Evolutionary conservation across 129 eudicot species (phyloP).

Genomic region (Artemisia tridentata): DNA sequence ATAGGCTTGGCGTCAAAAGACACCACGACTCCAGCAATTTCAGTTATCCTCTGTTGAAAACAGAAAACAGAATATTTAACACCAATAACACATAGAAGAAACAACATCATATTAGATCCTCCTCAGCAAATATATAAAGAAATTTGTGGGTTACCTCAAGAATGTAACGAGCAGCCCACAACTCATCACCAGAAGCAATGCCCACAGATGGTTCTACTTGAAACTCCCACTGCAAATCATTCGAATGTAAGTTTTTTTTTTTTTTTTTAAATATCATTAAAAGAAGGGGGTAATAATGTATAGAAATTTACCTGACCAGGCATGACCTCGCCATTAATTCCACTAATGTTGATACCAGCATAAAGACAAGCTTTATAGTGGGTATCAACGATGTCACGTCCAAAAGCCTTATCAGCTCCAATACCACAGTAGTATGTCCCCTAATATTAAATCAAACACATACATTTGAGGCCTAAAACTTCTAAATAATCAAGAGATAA

Average conservation of each 20-base stretch:
- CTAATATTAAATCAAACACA: slow-evolving; percentile 33
- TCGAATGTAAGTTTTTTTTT: background rate
- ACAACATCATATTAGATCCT: background rate
- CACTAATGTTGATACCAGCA: slow-evolving; percentile 83
- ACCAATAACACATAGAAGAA: background rate
- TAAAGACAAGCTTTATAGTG: slow-evolving; percentile 89
- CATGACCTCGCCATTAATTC: slow-evolving; percentile 95
- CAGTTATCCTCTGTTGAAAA: slow-evolving; percentile 79
- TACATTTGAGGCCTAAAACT: background rate
- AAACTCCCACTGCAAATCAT: slow-evolving; percentile 75
- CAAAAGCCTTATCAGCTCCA: slow-evolving; percentile 90
- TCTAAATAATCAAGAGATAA: background rate
- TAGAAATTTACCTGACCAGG: slow-evolving; percentile 71
- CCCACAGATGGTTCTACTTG: slow-evolving; percentile 97
- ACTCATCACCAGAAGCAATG: slow-evolving; percentile 83
- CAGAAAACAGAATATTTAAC: background rate
- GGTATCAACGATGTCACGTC: slow-evolving; percentile 81
- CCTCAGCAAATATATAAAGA: background rate
- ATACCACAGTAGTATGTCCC: slow-evolving; percentile 93
- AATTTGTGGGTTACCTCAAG: slow-evolving; percentile 59
- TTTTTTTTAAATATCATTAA: background rate
- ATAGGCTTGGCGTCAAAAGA: slow-evolving; percentile 94
- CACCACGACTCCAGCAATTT: slow-evolving; percentile 84
- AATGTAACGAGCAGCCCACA: slow-evolving; percentile 95
- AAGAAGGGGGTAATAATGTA: background rate